Evolutionary conservation across 169 alveolate genomes (phyloP), one percentile per base, ranked within the genome.

Genomic region (Plasmodium chabaudi): DNA sequence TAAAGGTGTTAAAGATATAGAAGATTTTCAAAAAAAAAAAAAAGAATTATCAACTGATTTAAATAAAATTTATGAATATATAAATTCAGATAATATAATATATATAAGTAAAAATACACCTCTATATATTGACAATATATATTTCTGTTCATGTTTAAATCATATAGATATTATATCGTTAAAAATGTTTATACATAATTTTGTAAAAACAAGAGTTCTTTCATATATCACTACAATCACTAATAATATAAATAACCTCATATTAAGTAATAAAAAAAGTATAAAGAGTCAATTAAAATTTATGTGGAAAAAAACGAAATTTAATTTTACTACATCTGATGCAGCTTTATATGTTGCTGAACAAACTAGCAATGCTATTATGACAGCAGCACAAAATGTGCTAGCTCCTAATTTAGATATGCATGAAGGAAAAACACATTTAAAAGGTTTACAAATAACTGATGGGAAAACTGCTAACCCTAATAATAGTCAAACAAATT

Each of bases 281-380:
- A 49, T 75, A 42, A 27, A 51, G 4, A 75, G 61, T 25, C 88
- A 75, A 23, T 27, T 75, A 17, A 75, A 75, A 44, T 75, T 75
- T 55, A 75, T 75, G 88, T 75, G 88, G 88, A 63, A 44, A 56
- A 75, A 64, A 64, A 61, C 88, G 13, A 75, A 75, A 15, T 15
- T 63, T 2, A 75, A 63, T 49, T 75, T 75, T 17, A 63, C 61
- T 2, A 63, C 88, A 6, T 63, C 77, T 2, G 88, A 75, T 63
- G 77, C 88, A 5, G 88, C 88, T 47, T 15, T 65, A 17, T 63
- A 63, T 64, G 88, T 75, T 12, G 72, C 88, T n/a, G 88, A 75
- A 39, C 88, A 75, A 23, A 75, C 88, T 23, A 55, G 88, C 17
- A 75, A 56, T 63, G 88, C 57, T 75, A 15, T 75, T 27, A 23